Evolutionary conservation across 371 early-diverging fungal genomes (phyloP).

Genomic region (Actinomucor elegans): DNA sequence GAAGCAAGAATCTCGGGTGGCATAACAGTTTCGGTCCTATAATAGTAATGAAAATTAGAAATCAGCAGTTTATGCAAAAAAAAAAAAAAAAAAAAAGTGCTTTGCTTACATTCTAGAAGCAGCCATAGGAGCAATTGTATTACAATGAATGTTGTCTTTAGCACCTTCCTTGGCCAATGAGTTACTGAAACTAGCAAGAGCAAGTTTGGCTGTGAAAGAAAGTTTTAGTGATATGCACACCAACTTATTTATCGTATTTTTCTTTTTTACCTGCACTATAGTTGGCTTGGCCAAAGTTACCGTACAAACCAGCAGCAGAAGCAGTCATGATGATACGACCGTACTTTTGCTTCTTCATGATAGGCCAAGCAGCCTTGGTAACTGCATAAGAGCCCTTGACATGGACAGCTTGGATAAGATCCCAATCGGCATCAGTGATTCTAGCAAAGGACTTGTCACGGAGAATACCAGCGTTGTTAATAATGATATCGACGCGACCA

Average conservation of each 20-base stretch:
- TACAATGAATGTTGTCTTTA: constrained; percentile 88
- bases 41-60: no score
- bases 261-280: constrained; percentile 74
- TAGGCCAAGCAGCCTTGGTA: constrained; percentile 95
- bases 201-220: constrained; percentile 79
- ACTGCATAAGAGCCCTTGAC: constrained; percentile 94
- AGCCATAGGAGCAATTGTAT: constrained; percentile 97
- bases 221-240: no score
- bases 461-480: constrained; percentile 98
- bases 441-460: constrained; percentile 94
- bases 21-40: constrained; percentile 86
- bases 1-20: constrained; percentile 91
- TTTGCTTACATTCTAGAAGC: constrained; percentile 86
- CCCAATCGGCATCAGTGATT: constrained; percentile 97
- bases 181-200: constrained; percentile 85
- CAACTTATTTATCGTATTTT: no score
- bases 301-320: constrained; percentile 97
- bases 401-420: constrained; percentile 90
- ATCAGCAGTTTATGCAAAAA: background rate
- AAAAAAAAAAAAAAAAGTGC: background rate
- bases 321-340: constrained; percentile 83
- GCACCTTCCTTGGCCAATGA: constrained; percentile 94
- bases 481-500: constrained; percentile 92
- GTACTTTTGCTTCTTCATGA: constrained; percentile 93
- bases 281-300: constrained; percentile 99